Base-by-base conservation (phyloP, 192 early-diverging fungal genomes). In the Gamsiella multidivaricata region DNA sequence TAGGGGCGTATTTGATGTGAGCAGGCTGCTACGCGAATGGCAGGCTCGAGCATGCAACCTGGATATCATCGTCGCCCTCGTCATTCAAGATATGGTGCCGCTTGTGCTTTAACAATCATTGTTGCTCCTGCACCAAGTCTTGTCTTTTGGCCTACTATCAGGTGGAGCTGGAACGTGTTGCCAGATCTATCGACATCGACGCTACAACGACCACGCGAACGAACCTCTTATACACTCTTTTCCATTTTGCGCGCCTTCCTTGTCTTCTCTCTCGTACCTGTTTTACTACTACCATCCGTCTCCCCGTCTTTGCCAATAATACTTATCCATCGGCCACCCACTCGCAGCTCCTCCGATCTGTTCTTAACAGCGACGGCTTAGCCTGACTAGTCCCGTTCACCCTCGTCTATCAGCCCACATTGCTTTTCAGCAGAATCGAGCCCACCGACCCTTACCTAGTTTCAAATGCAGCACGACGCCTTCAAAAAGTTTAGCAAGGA, bases 401-500 rank as follows among this genome's bases (percentile, higher is more conserved):
- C 32, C 31, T 31, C 53, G 18, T 54, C 53, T 22, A 9, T 17
- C 51, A 53, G 11, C 1, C 2, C 29, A 29, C n/a, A n/a, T n/a
- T n/a, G n/a, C n/a, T n/a, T n/a, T n/a, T n/a, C n/a, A n/a, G n/a
- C n/a, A n/a, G n/a, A n/a, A n/a, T n/a, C n/a, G n/a, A n/a, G n/a
- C n/a, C n/a, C n/a, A n/a, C n/a, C n/a, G n/a, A n/a, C n/a, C n/a
- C 28, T n/a, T n/a, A 37, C 31, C 39, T 17, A 11, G 4, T 22
- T 17, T 26, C 39, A 39, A 60, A 78, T 78, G 74, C 65, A 78
- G 41, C 55, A 63, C 74, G 74, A 64, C 25, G 20, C 65, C 11
- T 69, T 78, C 65, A 78, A 58, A 52, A 28, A 41, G 18, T 59
- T 73, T 39, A 60, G 70, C 11, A 73, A 49, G 70, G 70, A 73